These are phyloP conservation scores for Herpetomonas samuelpessoai DNA, from an alignment of 208 protist genomes.

Conservation along the genomic window DNA sequence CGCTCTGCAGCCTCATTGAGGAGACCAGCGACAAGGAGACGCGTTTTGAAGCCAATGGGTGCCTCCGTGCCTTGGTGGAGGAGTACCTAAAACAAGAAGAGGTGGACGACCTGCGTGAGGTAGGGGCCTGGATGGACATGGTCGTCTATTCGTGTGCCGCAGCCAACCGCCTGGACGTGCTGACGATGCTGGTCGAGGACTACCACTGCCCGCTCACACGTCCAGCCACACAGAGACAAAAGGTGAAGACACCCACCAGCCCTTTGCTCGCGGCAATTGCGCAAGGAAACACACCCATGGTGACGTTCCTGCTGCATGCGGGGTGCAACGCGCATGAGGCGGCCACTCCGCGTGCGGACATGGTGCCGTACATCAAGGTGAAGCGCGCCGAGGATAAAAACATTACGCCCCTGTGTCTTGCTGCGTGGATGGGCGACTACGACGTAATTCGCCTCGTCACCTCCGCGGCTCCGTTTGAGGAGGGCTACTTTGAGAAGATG, in stretches of 20 bases:
- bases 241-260: slow-evolving; percentile 3
- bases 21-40: neutral
- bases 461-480: slow-evolving; percentile 22
- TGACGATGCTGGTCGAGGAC: slow-evolving; percentile 35
- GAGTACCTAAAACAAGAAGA: slow-evolving; percentile 19
- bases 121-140: slow-evolving; percentile 33
- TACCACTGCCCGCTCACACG: slow-evolving; percentile 31
- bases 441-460: slow-evolving; percentile 43
- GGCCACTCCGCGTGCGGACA: slow-evolving; percentile 10
- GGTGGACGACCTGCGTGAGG: slow-evolving; percentile 16
- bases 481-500: slow-evolving; percentile 8
- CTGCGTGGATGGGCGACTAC: slow-evolving; percentile 49
- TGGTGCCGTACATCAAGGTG: slow-evolving; percentile 16
- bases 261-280: slow-evolving; percentile 40
- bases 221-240: slow-evolving; percentile 2
- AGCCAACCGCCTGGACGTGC: slow-evolving; percentile 30
- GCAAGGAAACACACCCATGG: slow-evolving; percentile 27
- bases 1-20: slow-evolving; percentile 2
- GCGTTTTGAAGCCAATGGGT: neutral
- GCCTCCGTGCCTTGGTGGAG: slow-evolving; percentile 13
- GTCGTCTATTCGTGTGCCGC: slow-evolving; percentile 44
- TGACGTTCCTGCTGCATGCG: slow-evolving; percentile 41
- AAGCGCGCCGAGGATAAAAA: slow-evolving; percentile 22
- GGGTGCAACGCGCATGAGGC: slow-evolving; percentile 32
- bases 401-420: slow-evolving; percentile 57